These are phyloP conservation scores for Saccharomycopsis hybrid DNA, from an alignment of 1,139 yeast genomes.

Conservation along the genomic window DNA sequence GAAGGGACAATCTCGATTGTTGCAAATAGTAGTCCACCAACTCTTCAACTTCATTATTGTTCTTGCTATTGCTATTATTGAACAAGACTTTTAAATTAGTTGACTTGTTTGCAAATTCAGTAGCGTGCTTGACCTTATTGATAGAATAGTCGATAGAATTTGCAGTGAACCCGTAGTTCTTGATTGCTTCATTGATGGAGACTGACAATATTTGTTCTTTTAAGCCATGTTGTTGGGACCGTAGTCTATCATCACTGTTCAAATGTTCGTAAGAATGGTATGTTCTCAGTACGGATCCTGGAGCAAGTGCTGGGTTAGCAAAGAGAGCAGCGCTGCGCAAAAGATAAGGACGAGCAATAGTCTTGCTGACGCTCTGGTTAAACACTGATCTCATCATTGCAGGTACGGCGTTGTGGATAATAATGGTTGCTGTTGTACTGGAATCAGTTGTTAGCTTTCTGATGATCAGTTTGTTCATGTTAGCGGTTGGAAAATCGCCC, in stretches of 20 bases:
- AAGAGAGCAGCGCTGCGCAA: too few relatives aligned
- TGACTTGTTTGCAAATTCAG: conserved; percentile 37
- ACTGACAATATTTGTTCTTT: conserved; percentile 37
- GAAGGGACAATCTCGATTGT: conserved; percentile 39
- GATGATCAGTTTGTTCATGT: too few relatives aligned
- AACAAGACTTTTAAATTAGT: conserved; percentile 34
- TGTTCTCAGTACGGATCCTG: conserved; percentile 1
- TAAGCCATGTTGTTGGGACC: conserved; percentile 27
- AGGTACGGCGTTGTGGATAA: too few relatives aligned
- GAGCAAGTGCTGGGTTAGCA: too few relatives aligned
- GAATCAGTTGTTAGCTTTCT: too few relatives aligned
- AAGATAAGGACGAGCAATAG: too few relatives aligned
- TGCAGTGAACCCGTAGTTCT: conserved; percentile 61
- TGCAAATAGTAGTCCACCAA: conserved; percentile 62
- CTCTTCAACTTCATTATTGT: conserved; percentile 36
- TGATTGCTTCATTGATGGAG: conserved; percentile 51
- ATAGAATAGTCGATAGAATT: conserved; percentile 65
- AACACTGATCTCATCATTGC: too few relatives aligned
- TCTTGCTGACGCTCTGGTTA: too few relatives aligned
- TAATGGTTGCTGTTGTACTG: too few relatives aligned
- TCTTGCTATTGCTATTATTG: conserved; percentile 5
- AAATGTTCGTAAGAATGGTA: conserved; percentile 29
- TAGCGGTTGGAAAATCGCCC: too few relatives aligned
- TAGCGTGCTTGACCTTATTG: conserved; percentile 33
- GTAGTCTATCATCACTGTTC: conserved; percentile 20